Evolutionary conservation across 1,139 yeast genomes (phyloP).

Genomic region (Yarrowia galli): DNA sequence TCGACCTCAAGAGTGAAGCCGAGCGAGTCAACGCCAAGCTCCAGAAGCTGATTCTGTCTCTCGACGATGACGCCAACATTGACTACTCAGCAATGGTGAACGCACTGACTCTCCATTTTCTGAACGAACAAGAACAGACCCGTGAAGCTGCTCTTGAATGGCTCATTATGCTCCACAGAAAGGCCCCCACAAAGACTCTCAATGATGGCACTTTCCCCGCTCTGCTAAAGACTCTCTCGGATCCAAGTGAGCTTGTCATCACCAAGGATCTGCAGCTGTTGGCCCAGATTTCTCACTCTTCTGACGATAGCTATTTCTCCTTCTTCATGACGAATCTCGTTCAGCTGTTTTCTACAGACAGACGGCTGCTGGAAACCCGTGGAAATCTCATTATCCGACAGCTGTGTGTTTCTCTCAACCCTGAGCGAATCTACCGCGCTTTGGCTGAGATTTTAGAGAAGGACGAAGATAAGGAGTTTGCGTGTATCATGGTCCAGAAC

Average conservation of each 20-base stretch:
- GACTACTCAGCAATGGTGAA: constrained; percentile 67
- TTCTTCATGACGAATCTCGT: constrained; percentile 77
- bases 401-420: constrained; percentile 78
- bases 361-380: constrained; percentile 68
- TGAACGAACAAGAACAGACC: constrained; percentile 79
- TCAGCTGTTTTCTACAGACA: constrained; percentile 69
- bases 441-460: constrained; percentile 76
- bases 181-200: constrained; percentile 68
- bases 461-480: constrained; percentile 71
- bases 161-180: constrained; percentile 82
- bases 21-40: constrained; percentile 61
- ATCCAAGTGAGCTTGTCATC: constrained; percentile 85
- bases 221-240: constrained; percentile 79
- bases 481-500: constrained; percentile 83
- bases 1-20: constrained; percentile 62
- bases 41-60: constrained; percentile 55
- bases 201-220: constrained; percentile 77
- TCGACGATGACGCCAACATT: constrained; percentile 50
- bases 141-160: constrained; percentile 88
- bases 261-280: constrained; percentile 76
- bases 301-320: constrained; percentile 79
- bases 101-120: constrained; percentile 65
- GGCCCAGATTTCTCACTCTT: constrained; percentile 77
- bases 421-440: constrained; percentile 83
- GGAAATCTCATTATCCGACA: constrained; percentile 88